Evolutionary conservation across 306 rosid species (phyloP), one percentile per base, ranked within the genome.

Genomic region (Vigna angularis): DNA sequence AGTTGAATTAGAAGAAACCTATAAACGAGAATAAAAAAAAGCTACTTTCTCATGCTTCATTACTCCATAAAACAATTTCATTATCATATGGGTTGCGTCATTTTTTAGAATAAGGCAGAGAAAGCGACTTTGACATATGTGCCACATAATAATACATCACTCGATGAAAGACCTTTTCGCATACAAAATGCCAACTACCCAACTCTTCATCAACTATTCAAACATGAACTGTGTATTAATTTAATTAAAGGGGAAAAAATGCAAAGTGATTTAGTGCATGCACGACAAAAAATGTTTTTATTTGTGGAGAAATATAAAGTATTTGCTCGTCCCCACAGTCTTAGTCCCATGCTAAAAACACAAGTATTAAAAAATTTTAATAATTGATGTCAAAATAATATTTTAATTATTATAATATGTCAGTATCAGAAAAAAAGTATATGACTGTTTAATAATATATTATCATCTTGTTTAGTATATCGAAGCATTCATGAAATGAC

Each of bases 111-210:
- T 76, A 52, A 66, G 11, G 26, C 18, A 38, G 4, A n/a, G 64
- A 76, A 40, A 67, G 52, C 61, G 40, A 77, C 70, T 34, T 57
- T 69, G 50, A 78, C 42, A 69, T 68, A 28, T 56, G 62, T 68
- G 82, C 62, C 70, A 57, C 6, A 50, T 64, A 18, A 63, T 36
- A 20, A 40, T 36, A 38, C 13, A 30, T 51, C 40, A 36, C 52
- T 47, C 65, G 64, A 18, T 14, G 12, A 36, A 45, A 40, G 6
- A 9, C 0, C 14, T 61, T 74, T 61, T 63, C 30, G 0, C 4
- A 64, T 50, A 63, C 4, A 32, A 75, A 63, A 48, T 62, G 51
- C 71, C 51, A 62, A 62, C 1, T 8, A 3, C 67, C 48, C 4
- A 63, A 8, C 69, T 34, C 48, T 63, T 72, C 45, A 74, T 74